A percentile compares a stretch with the other conserved stretches of the same genome.
phyloP scores from a whole-genome alignment of 2,329 filamentous ascomycete genomes.

The Cadophora sp. region DNA sequence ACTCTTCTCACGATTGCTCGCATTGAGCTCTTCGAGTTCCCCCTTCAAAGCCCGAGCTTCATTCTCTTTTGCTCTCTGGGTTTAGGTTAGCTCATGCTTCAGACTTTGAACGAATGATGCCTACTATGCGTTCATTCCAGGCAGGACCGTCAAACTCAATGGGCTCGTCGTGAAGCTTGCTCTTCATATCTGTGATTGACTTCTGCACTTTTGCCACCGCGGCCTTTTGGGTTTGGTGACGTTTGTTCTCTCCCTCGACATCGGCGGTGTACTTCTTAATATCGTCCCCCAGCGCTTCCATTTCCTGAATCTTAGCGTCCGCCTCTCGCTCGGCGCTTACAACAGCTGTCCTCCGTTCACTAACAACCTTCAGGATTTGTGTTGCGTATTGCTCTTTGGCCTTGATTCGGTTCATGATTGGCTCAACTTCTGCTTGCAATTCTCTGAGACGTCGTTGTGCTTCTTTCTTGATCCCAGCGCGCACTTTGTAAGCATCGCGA shows the following conservation, averaged over 20 bases:
- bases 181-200: slow-evolving; percentile 68
- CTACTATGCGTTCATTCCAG: slow-evolving; percentile 76
- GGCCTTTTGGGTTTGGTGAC: slow-evolving; percentile 54
- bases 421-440: slow-evolving; percentile 68
- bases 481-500: slow-evolving; percentile 53
- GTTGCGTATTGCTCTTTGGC: slow-evolving; percentile 71
- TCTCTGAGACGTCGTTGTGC: slow-evolving; percentile 63
- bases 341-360: slow-evolving; percentile 60
- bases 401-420: slow-evolving; percentile 72
- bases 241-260: slow-evolving; percentile 58
- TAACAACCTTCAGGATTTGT: slow-evolving; percentile 61
- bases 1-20: slow-evolving; percentile 38
- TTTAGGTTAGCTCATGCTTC: slow-evolving; percentile 17
- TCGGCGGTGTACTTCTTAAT: slow-evolving; percentile 49
- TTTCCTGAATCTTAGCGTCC: slow-evolving; percentile 50
- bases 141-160: slow-evolving; percentile 71
- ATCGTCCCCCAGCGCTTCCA: slow-evolving; percentile 51
- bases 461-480: slow-evolving; percentile 61
- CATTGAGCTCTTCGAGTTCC: slow-evolving; percentile 44
- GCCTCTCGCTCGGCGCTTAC: slow-evolving; percentile 59
- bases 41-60: slow-evolving; percentile 57
- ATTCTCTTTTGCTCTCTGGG: slow-evolving; percentile 64
- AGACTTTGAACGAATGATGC: slow-evolving; percentile 42
- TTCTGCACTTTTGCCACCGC: slow-evolving; percentile 58
- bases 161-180: slow-evolving; percentile 65